Percentiles rank a stretch among this genome's conserved stretches.
These are phyloP conservation scores for Paraglomus brasilianum DNA, from an alignment of 192 early-diverging fungal species.

Conservation along the genomic window DNA sequence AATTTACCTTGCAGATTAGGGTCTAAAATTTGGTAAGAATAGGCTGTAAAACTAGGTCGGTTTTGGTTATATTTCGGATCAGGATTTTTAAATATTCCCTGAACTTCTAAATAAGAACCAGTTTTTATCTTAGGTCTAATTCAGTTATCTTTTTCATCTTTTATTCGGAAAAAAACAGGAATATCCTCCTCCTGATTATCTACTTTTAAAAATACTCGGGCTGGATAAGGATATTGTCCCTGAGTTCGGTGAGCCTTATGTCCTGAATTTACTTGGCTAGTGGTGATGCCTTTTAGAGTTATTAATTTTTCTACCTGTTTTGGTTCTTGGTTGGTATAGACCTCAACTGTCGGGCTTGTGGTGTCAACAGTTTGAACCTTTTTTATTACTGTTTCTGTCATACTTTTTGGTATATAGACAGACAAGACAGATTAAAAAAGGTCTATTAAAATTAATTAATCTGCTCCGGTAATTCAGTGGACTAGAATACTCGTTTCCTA, in stretches of 20 bases:
- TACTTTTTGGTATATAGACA: too few species aligned
- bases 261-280: background rate
- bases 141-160: background rate
- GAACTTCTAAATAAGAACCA: constrained; percentile 9
- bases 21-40: too few species aligned
- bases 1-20: too few species aligned
- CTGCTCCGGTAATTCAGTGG: constrained; percentile 19
- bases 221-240: constrained; percentile 4
- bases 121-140: constrained; percentile 9
- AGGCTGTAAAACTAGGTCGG: background rate
- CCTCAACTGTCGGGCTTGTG: too few species aligned
- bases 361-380: too few species aligned
- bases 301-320: too few species aligned
- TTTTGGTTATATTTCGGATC: background rate
- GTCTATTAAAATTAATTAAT: too few species aligned
- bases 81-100: background rate
- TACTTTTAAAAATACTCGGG: constrained; percentile 15
- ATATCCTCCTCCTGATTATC: constrained; percentile 1
- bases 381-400: too few species aligned
- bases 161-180: constrained; percentile 5
- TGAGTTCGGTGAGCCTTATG: background rate
- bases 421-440: too few species aligned
- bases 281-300: constrained; percentile 2
- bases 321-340: too few species aligned
- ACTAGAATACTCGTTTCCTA: constrained; percentile 30